Evolutionary conservation across 177 flowering plant species (phyloP).

Genomic region (Vitis hybrid): DNA sequence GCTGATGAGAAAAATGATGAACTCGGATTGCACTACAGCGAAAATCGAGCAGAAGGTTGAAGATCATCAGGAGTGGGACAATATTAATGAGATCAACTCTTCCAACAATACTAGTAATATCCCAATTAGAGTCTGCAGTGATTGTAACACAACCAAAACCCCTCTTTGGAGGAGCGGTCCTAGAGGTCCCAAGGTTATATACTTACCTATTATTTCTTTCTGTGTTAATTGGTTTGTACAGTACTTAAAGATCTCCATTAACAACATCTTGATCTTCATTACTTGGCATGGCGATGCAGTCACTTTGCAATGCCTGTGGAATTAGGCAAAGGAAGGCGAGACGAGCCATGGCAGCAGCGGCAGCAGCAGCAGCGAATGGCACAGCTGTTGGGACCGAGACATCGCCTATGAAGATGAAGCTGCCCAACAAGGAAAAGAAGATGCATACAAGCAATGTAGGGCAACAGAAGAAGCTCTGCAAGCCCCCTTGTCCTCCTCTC

Average conservation of each 20-base stretch:
- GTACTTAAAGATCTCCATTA: no score
- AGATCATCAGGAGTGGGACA: slow-evolving; percentile 6
- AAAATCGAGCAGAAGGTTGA: not conserved
- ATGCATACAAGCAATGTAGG: not conserved
- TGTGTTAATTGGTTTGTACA: not conserved
- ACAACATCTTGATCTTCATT: not conserved
- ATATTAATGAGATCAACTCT: not conserved
- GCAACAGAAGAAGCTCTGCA: slow-evolving; percentile 22
- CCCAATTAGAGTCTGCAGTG: slow-evolving; percentile 31
- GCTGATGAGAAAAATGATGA: slow-evolving; percentile 33
- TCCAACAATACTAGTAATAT: slow-evolving; percentile 3
- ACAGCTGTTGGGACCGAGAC: not conserved
- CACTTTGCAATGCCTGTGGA: slow-evolving; percentile 47
- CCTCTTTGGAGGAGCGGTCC: slow-evolving; percentile 58
- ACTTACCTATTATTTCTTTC: not conserved
- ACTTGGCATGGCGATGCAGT: slow-evolving; percentile 16
- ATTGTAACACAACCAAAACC: slow-evolving; percentile 45
- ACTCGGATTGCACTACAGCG: slow-evolving; percentile 2
- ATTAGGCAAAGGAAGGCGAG: slow-evolving; percentile 43
- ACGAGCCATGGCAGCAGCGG: slow-evolving; percentile 30
- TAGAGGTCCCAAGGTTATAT: slow-evolving; percentile 44
- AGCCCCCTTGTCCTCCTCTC: not conserved
- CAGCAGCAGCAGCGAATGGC: slow-evolving; percentile 25
- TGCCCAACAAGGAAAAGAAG: slow-evolving; percentile 26
- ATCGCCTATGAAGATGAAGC: slow-evolving; percentile 1